Percentiles rank a stretch among this genome's conserved stretches.
These are phyloP conservation scores for Apophysomyces elegans DNA, from an alignment of 371 early-diverging fungal genomes.

Conservation along the genomic window DNA sequence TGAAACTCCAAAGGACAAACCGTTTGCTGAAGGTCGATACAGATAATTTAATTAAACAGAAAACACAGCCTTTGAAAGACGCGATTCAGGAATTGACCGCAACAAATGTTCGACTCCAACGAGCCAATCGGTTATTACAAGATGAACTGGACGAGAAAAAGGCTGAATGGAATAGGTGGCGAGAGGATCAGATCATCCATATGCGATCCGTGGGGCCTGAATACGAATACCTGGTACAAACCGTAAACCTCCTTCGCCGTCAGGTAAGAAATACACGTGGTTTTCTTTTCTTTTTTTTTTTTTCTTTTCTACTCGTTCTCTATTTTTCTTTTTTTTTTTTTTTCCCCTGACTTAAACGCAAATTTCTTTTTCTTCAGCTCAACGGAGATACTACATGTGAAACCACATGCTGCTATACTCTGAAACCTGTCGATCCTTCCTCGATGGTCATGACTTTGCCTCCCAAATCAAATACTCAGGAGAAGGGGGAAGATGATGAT, in stretches of 20 bases:
- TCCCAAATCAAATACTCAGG: constrained; percentile 14
- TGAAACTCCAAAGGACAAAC: constrained; percentile 44
- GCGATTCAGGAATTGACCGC: constrained; percentile 34
- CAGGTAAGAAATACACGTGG: constrained; percentile 29
- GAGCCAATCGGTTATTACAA: constrained; percentile 33
- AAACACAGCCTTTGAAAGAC: constrained; percentile 39
- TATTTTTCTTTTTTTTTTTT: constrained; percentile 2
- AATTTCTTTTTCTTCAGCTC: constrained; percentile 21
- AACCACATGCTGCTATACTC: constrained; percentile 42
- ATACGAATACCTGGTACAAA: constrained; percentile 48
- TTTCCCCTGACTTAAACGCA: neutral
- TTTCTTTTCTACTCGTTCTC: constrained; percentile 1
- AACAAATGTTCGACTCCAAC: constrained; percentile 40
- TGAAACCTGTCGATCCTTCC: constrained; percentile 39
- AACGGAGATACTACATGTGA: constrained; percentile 39
- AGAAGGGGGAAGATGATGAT: constrained; percentile 22
- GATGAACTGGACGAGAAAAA: constrained; percentile 37
- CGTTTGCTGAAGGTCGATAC: constrained; percentile 45
- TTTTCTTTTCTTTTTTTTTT: neutral
- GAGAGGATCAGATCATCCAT: constrained; percentile 36
- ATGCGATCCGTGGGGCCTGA: constrained; percentile 47
- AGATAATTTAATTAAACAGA: constrained; percentile 47
- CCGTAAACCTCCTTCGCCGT: constrained; percentile 44
- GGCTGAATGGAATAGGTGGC: constrained; percentile 23
- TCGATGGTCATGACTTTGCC: constrained; percentile 44